These are phyloP conservation scores for Beta corolliflora DNA, from an alignment of 179 eudicot species.

Conservation along the genomic window DNA sequence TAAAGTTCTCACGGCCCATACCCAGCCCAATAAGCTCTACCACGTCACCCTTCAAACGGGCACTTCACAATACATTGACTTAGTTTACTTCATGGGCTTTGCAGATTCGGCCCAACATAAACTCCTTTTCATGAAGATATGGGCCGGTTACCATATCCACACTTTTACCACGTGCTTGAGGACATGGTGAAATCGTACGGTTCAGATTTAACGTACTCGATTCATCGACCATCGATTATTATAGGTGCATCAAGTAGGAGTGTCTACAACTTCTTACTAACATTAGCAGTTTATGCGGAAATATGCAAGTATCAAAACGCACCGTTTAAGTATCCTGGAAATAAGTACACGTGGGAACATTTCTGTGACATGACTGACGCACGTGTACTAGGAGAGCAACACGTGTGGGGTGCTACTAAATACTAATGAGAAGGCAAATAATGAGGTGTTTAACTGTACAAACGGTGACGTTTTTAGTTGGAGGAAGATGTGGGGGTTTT, in stretches of 20 bases:
- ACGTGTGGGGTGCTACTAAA: slow-evolving; percentile 46
- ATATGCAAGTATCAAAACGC: slow-evolving; percentile 25
- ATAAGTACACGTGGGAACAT: slow-evolving; percentile 39
- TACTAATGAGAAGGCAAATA: slow-evolving; percentile 5
- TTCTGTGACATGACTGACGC: slow-evolving; percentile 36
- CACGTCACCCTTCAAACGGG: slow-evolving; percentile 38
- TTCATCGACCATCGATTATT: slow-evolving; percentile 37
- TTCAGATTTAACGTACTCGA: slow-evolving; percentile 25
- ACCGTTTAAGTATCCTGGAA: slow-evolving; percentile 31
- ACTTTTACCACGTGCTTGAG: slow-evolving; percentile 38
- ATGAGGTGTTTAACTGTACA: slow-evolving; percentile 40
- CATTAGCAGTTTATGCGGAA: slow-evolving; percentile 29
- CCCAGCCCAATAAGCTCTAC: slow-evolving; percentile 13
- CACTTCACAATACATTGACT: slow-evolving; percentile 34
- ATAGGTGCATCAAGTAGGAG: slow-evolving; percentile 39
- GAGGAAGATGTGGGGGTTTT: slow-evolving; percentile 36
- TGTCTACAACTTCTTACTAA: slow-evolving; percentile 25
- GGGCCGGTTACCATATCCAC: slow-evolving; percentile 30
- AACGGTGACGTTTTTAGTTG: slow-evolving; percentile 40
- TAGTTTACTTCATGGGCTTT: slow-evolving; percentile 7
- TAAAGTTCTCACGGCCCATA: background rate
- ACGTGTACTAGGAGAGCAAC: slow-evolving; percentile 40
- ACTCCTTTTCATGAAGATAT: slow-evolving; percentile 36
- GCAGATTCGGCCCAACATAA: slow-evolving; percentile 15
- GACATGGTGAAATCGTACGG: slow-evolving; percentile 25